These are phyloP conservation scores for Annona cherimola DNA, from an alignment of 164 flowering plant genomes.

Conservation along the genomic window DNA sequence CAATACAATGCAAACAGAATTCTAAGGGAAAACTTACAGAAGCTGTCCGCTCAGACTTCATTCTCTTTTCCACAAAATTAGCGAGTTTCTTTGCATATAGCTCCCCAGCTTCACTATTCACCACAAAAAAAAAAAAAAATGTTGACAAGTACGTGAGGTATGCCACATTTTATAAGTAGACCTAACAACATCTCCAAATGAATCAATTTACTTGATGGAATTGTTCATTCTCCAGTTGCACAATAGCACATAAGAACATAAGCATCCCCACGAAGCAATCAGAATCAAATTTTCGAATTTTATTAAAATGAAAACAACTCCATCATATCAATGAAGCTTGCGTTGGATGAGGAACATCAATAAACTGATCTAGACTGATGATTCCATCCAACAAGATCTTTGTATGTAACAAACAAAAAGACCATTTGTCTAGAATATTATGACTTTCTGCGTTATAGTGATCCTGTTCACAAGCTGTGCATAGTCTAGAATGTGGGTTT, in stretches of 20 bases:
- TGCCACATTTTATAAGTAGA: neutral
- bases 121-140: neutral
- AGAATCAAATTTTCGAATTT: neutral
- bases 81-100: conserved; percentile 86
- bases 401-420: neutral
- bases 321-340: neutral
- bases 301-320: neutral
- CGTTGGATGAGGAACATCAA: neutral
- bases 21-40: conserved; percentile 53
- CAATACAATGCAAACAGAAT: neutral
- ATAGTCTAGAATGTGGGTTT: too few relatives aligned
- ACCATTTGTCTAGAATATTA: neutral
- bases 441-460: too few relatives aligned
- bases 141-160: neutral
- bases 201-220: neutral
- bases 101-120: conserved; percentile 79
- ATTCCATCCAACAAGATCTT: neutral
- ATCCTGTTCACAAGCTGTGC: too few relatives aligned
- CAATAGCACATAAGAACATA: neutral
- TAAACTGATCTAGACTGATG: neutral
- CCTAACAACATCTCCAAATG: neutral
- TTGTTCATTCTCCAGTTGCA: neutral
- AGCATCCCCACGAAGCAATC: neutral
- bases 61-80: conserved; percentile 87
- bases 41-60: conserved; percentile 89